These are phyloP conservation scores for Cryptosporidium andersoni DNA, from an alignment of 169 alveolate genomes.

Conservation along the genomic window DNA sequence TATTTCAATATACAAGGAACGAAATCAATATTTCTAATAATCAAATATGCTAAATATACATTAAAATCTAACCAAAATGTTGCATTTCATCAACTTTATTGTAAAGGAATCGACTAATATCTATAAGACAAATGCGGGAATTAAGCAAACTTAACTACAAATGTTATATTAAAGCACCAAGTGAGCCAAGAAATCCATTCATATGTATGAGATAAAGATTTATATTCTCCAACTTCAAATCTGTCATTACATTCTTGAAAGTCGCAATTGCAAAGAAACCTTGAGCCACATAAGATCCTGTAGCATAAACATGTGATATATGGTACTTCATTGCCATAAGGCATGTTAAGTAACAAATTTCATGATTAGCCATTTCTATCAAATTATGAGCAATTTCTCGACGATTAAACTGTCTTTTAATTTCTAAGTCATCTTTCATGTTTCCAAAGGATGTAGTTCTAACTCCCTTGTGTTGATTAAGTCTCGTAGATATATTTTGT, in stretches of 20 bases:
- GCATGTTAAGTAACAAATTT: conserved; percentile 36
- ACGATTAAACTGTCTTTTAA: not conserved
- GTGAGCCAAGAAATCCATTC: conserved; percentile 67
- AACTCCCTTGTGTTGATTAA: too few relatives aligned
- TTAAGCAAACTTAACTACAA: too few relatives aligned
- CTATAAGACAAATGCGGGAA: not conserved
- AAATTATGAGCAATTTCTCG: conserved; percentile 4
- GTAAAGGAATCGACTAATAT: not conserved
- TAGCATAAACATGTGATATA: conserved; percentile 23
- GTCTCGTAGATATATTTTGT: not conserved
- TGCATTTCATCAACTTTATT: not conserved
- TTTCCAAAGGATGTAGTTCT: too few relatives aligned
- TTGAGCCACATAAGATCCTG: conserved; percentile 49
- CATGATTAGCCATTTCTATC: conserved; percentile 36
- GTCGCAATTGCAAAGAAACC: conserved; percentile 22
- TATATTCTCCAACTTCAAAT: conserved; percentile 23
- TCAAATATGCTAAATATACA: not conserved
- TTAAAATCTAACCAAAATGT: not conserved
- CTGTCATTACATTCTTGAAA: conserved; percentile 16
- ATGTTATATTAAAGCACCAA: conserved; percentile 44
- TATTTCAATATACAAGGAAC: conserved; percentile 23
- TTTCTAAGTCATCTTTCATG: conserved; percentile 2
- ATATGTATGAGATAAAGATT: conserved; percentile 40
- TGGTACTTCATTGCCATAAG: conserved; percentile 10
- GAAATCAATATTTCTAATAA: not conserved